Evolutionary conservation across 345 rosid species (phyloP), one percentile per base, ranked within the genome.

Genomic region (Lepidium africanum): DNA sequence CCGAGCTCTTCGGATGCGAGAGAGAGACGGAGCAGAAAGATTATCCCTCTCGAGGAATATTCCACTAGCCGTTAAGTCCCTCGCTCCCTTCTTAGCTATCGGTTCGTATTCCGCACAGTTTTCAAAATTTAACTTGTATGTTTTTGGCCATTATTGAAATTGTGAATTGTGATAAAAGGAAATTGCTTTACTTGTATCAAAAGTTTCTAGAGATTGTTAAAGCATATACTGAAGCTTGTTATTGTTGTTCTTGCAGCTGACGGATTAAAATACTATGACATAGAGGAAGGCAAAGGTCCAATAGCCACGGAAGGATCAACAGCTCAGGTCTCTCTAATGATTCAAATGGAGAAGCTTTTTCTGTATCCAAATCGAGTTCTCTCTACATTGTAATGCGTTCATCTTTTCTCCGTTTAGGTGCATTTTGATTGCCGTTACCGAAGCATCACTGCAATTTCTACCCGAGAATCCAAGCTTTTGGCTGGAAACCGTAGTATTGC

Each of bases 401-500:
- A 0, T 36, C 10, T 11, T 11, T 14, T 23, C 52, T 17, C 14
- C 15, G 10, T 63, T 32, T 67, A 92, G 96, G 98, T 87, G 81
- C 96, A 92, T 67, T 92, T 90, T 55, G 96, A 90, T 67, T 92
- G 96, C 75, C 61, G 82, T 3, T 92, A 86, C 76, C 79, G 85
- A 33, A 82, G 88, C 15, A 77, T 92, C 17, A 90, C 98, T 1
- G 98, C 87, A 27, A 62, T 86, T 30, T 92, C 98, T 32, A 93
- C 90, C 43, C 74, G 97, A 13, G 98, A 90, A 75, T 93, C 98
- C 27, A 93, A 93, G 83, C 93, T 93, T 52, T 69, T 90, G 60
- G 90, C 98, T 48, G 97, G 98, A 55, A 92, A 92, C 60, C 96
- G 98, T 30, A 83, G 70, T 52, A 90, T 90, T 59, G 82, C 96